A percentile compares a stretch with the other conserved stretches of the same genome.
Evolutionary conservation across 192 early-diverging fungal species (phyloP).

Genomic region (Allomyces javanicus): DNA sequence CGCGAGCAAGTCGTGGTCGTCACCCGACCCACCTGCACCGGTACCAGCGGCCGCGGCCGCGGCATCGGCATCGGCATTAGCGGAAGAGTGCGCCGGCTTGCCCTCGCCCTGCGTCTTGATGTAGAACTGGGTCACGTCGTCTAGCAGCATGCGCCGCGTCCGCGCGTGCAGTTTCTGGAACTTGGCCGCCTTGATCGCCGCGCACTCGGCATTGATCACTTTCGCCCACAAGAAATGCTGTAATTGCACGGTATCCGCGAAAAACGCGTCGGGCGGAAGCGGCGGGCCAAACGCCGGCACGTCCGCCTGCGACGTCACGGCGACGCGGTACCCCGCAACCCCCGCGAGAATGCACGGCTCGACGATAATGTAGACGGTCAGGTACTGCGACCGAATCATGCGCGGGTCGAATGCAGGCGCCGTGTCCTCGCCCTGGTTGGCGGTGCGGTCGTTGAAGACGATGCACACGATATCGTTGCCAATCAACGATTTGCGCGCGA

Average conservation of each 20-base stretch:
- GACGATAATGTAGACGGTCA: conserved; percentile 23
- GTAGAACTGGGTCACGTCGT: conserved; percentile 12
- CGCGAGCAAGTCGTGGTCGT: too few species aligned
- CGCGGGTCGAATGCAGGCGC: conserved; percentile 16
- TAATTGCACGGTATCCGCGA: conserved; percentile 9
- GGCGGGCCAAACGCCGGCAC: conserved; percentile 21
- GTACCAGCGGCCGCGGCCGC: too few species aligned
- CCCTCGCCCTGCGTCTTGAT: neutral
- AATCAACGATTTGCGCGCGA: conserved; percentile 27
- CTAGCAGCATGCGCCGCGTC: conserved; percentile 17
- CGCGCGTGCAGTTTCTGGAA: conserved; percentile 18
- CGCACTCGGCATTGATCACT: conserved; percentile 28
- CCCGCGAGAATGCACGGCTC: conserved; percentile 6
- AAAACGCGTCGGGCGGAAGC: conserved; percentile 15
- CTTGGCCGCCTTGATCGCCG: conserved; percentile 22
- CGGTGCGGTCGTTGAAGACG: conserved; percentile 15
- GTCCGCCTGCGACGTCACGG: conserved; percentile 13
- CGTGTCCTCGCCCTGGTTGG: neutral
- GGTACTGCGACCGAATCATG: conserved; percentile 19
- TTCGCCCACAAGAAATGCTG: conserved; percentile 22
- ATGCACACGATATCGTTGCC: conserved; percentile 27
- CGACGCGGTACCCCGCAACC: conserved; percentile 13
- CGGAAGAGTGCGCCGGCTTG: neutral
- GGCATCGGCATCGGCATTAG: too few species aligned
- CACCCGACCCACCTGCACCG: too few species aligned